Evolutionary conservation across 225 moss, liverwort and hornwort genomes (phyloP).

Genomic region (Sphagnum tenellum): DNA sequence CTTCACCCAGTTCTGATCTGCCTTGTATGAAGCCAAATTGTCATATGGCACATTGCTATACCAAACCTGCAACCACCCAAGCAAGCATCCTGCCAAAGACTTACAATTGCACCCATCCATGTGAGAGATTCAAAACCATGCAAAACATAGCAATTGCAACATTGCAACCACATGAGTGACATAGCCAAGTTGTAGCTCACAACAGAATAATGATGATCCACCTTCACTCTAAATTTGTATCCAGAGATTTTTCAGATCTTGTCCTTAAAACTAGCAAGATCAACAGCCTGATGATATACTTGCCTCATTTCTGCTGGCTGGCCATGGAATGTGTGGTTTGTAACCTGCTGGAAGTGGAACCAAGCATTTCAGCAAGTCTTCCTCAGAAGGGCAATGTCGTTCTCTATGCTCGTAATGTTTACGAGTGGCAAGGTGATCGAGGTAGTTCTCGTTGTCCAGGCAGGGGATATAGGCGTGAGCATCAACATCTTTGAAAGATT

Average conservation of each 20-base stretch:
- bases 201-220: too few species aligned
- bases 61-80: slow-evolving; percentile 19
- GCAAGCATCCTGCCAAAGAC: background rate
- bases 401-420: slow-evolving; percentile 8
- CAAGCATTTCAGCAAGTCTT: slow-evolving; percentile 4
- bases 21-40: slow-evolving; percentile 40
- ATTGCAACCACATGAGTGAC: background rate
- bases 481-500: too few species aligned
- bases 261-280: too few species aligned
- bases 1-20: slow-evolving; percentile 55
- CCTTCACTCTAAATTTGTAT: too few species aligned
- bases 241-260: too few species aligned
- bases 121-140: too few species aligned
- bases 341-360: slow-evolving; percentile 33
- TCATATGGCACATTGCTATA: slow-evolving; percentile 43
- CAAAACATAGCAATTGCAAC: too few species aligned
- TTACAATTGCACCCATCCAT: too few species aligned
- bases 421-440: background rate
- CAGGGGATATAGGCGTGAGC: slow-evolving; percentile 4
- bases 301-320: slow-evolving; percentile 34
- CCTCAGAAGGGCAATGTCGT: slow-evolving; percentile 5
- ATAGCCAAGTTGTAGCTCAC: too few species aligned
- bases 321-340: slow-evolving; percentile 41
- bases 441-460: slow-evolving; percentile 1
- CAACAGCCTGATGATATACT: background rate